Conservation (phyloP, 1,139 yeast genomes). For the Sugiyamaella xylanicola region DNA sequence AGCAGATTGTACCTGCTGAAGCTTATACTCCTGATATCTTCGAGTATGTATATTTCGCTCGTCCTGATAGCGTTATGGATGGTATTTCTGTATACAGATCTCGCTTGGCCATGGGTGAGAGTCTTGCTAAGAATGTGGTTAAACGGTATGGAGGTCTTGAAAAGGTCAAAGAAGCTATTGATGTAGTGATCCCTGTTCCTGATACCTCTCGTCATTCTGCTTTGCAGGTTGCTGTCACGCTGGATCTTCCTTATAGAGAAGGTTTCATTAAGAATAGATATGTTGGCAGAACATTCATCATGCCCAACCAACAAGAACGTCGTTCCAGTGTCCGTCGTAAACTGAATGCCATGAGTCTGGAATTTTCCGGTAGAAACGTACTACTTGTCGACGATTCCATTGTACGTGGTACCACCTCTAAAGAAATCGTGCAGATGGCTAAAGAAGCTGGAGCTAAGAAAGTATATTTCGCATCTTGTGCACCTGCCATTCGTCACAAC, state of each 20-base stretch:
- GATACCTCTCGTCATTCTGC: conserved; percentile 97
- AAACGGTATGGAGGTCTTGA: conserved; percentile 53
- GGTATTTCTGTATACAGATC: conserved; percentile 94
- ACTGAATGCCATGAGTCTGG: conserved; percentile 93
- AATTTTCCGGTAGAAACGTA: conserved; percentile 84
- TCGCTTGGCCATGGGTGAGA: conserved; percentile 91
- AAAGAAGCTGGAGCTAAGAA: conserved; percentile 94
- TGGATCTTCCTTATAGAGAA: conserved; percentile 86
- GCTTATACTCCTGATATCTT: conserved; percentile 92
- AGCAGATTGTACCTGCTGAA: conserved; percentile 79
- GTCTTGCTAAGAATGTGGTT: conserved; percentile 73
- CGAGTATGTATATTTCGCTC: conserved; percentile 96
- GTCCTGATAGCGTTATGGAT: conserved; percentile 95
- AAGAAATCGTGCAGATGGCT: conserved; percentile 96
- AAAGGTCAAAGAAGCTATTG: conserved; percentile 59
- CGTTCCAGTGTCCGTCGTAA: conserved; percentile 92
- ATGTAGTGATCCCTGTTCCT: conserved; percentile 97
- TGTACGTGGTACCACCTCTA: conserved; percentile 96
- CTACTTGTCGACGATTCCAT: conserved; percentile 94
- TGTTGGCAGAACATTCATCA: conserved; percentile 95
- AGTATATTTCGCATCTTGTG: conserved; percentile 94
- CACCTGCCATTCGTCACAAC: conserved; percentile 93
- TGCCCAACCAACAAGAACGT: conserved; percentile 97
- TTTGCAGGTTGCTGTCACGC: conserved; percentile 80
- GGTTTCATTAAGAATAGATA: conserved; percentile 96